Base-by-base conservation (phyloP, 106 monocot species). In the Amphibolis antarctica region DNA sequence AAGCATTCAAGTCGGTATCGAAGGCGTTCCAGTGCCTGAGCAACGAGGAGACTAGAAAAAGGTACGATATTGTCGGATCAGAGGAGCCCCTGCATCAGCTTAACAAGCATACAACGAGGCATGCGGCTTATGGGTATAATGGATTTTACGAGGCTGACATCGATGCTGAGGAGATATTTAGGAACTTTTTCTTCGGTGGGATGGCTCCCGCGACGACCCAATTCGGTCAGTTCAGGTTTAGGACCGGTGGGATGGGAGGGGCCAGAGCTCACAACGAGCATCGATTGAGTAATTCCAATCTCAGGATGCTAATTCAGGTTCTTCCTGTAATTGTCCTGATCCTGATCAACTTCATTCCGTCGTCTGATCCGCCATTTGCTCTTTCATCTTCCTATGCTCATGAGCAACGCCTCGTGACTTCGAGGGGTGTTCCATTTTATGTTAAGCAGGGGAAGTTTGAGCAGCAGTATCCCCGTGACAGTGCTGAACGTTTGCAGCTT, bases 21-120 rank as follows among this genome's bases (percentile, higher is more conserved):
- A 96, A 96, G 51, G 86, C 96, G 17, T 98, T 98, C 56, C 89
- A 98, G 71, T 98, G 96, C 59, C 82, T 98, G 0, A 98, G 85
- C 65, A 80, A 90, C 52, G 87, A 84, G 36, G 90, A 90, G 63
- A 80, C 60, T 26, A 71, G 82, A 69, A 80, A 79, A 74, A 76
- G 84, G 53, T 98, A 98, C 44, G 90, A 98, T 74, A 46, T 90
- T 70, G 80, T 78, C 51, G 96, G 89, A 26, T 82, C 96, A 0
- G 87, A 96, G 18, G 89, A 98, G 59, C 82, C 78, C 0, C 42
- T 42, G 5, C 69, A 62, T n/a, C 48, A 62, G 23, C 49, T 71
- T 36, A n/a, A 49, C 22, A 66, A 77, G 54, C 52, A 64, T 36
- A 25, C 84, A 0, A 65, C 70, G 0, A 70, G 84, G 28, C 66